Percentiles rank a stretch among this genome's conserved stretches.
These are phyloP conservation scores for Hevea brasiliensis DNA, from an alignment of 345 rosid genomes.

Conservation along the genomic window DNA sequence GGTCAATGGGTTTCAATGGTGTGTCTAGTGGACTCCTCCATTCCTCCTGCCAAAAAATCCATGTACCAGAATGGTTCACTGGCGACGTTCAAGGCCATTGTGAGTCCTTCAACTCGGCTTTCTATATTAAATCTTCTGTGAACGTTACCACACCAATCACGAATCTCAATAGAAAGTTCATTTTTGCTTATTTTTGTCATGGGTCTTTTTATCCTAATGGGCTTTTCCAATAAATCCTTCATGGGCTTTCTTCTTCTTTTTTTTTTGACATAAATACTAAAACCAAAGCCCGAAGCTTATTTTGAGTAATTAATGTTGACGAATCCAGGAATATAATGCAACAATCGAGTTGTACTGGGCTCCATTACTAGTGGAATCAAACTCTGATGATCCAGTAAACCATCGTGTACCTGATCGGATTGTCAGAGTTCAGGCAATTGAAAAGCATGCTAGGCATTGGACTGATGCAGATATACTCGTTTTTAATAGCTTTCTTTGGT, in stretches of 20 bases:
- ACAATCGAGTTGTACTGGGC: constrained; percentile 35
- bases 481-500: constrained; percentile 33
- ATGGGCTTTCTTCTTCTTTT: background rate
- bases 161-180: too few relatives aligned
- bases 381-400: constrained; percentile 31
- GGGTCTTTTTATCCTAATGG: too few relatives aligned
- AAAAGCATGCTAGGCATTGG: constrained; percentile 36
- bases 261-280: too few relatives aligned
- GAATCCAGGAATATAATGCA: constrained; percentile 26
- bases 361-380: constrained; percentile 33
- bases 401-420: constrained; percentile 27
- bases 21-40: constrained; percentile 25
- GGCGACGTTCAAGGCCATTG: constrained; percentile 46
- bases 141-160: too few relatives aligned
- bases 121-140: too few relatives aligned
- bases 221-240: too few relatives aligned
- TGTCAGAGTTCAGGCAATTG: constrained; percentile 28
- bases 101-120: constrained; percentile 15
- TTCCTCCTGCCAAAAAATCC: constrained; percentile 37
- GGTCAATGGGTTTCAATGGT: constrained; percentile 39
- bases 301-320: background rate
- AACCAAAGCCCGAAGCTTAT: too few relatives aligned
- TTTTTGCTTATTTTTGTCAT: too few relatives aligned
- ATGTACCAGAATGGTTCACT: constrained; percentile 65
- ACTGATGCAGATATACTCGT: constrained; percentile 29